These are phyloP conservation scores for Bryoglossum gracile DNA, from an alignment of 495 filamentous ascomycete genomes.

Conservation along the genomic window DNA sequence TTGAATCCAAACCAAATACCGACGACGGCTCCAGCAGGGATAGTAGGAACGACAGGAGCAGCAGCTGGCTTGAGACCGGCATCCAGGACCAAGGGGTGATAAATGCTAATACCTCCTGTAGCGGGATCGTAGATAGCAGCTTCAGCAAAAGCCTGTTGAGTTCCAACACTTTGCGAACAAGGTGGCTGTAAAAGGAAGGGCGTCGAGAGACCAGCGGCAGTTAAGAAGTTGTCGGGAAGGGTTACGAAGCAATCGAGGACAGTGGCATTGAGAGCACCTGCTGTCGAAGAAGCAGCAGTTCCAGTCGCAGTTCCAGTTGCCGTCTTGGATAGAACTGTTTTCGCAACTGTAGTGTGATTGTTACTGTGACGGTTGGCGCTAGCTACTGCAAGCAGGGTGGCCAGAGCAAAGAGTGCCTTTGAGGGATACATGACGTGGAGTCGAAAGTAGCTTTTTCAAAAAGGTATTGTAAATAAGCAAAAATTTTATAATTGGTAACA, in stretches of 20 bases:
- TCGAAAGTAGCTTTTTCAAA: background rate
- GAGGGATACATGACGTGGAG: background rate
- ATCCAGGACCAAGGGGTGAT: background rate
- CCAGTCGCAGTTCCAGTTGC: background rate
- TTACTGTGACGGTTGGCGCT: background rate
- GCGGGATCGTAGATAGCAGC: constrained; percentile 2
- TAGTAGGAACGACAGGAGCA: background rate
- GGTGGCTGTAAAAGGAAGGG: constrained; percentile 2
- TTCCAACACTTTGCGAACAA: background rate
- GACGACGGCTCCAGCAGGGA: background rate
- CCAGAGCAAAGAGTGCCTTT: background rate
- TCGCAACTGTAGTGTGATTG: background rate
- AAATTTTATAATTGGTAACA: background rate
- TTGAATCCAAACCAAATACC: constrained; percentile 1
- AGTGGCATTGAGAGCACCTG: background rate
- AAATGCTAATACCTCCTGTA: background rate
- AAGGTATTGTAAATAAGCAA: background rate
- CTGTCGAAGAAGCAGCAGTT: background rate
- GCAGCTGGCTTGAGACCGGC: background rate
- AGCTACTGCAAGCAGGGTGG: background rate
- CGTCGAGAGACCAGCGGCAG: constrained; percentile 1
- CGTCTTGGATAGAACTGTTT: background rate
- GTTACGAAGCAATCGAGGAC: background rate
- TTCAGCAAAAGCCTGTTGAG: constrained; percentile 3
- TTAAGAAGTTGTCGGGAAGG: background rate